phyloP scores from a whole-genome alignment of 75 land plant species.

The Selaginella moellendorffii region DNA sequence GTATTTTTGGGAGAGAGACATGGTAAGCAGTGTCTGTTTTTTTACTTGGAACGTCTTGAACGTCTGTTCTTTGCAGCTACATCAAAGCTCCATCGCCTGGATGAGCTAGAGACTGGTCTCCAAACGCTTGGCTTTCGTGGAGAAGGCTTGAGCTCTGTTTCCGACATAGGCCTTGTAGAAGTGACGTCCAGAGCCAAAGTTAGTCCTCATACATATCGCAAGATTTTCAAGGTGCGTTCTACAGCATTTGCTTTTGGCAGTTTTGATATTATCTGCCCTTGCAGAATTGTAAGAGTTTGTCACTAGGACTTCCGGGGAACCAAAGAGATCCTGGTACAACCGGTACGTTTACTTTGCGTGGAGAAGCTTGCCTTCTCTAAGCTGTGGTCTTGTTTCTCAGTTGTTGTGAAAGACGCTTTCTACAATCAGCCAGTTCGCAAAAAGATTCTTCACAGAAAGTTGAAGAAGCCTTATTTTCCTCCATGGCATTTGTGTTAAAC shows the following conservation, averaged over 20 bases:
- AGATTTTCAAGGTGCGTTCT: conserved; percentile 58
- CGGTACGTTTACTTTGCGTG: neutral
- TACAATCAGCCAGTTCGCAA: conserved; percentile 94
- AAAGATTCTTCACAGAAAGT: too few species aligned
- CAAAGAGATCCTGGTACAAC: neutral
- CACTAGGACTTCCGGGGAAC: neutral
- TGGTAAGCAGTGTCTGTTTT: conserved; percentile 56
- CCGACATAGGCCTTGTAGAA: conserved; percentile 69
- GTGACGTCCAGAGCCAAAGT: conserved; percentile 62
- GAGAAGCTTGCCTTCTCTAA: neutral
- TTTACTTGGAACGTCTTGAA: conserved; percentile 9
- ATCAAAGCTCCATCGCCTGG: conserved; percentile 48
- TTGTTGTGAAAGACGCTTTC: conserved; percentile 56
- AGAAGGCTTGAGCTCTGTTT: conserved; percentile 80
- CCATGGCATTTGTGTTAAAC: neutral
- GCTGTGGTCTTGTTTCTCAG: conserved; percentile 20
- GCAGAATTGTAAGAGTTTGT: neutral
- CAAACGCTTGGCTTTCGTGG: conserved; percentile 69
- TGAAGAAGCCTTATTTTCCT: neutral
- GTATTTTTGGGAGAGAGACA: conserved; percentile 63
- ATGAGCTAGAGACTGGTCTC: conserved; percentile 34
- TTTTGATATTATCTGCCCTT: neutral
- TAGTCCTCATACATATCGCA: conserved; percentile 66
- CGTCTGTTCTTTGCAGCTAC: conserved; percentile 47
- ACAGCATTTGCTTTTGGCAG: conserved; percentile 2